These are phyloP conservation scores for Trichothecium sympodiale DNA, from an alignment of 2,329 filamentous ascomycete genomes.

Conservation along the genomic window DNA sequence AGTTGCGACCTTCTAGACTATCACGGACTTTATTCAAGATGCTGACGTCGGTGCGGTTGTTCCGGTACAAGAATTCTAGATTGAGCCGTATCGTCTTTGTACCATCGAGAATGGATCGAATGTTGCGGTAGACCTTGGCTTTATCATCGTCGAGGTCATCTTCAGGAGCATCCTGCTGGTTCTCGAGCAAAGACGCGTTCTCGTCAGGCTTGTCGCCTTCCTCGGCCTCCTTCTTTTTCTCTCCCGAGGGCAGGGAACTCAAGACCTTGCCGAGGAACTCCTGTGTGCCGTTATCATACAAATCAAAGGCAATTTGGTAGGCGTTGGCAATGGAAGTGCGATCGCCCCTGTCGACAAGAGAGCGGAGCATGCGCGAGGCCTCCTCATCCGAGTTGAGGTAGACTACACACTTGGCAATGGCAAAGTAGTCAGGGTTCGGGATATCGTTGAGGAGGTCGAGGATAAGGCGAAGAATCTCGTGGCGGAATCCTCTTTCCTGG, in stretches of 20 bases:
- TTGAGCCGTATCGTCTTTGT: constrained; percentile 92
- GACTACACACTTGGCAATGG: constrained; percentile 94
- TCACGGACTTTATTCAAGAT: constrained; percentile 96
- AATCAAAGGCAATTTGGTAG: constrained; percentile 95
- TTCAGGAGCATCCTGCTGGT: constrained; percentile 45
- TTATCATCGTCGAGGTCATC: constrained; percentile 37
- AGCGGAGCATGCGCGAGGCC: constrained; percentile 74
- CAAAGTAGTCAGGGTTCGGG: constrained; percentile 89
- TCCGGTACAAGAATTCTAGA: constrained; percentile 91
- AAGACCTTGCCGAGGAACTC: constrained; percentile 90
- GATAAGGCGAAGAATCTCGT: constrained; percentile 78
- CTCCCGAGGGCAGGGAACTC: constrained; percentile 57
- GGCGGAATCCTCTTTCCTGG: constrained; percentile 78
- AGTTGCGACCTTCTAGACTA: constrained; percentile 89
- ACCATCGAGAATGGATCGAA: constrained; percentile 65
- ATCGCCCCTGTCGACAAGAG: constrained; percentile 71
- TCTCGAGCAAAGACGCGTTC: constrained; percentile 35
- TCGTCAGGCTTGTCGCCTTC: constrained; percentile 33
- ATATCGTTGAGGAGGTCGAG: constrained; percentile 93
- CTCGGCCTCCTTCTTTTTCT: constrained; percentile 28
- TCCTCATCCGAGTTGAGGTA: constrained; percentile 88
- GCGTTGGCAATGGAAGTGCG: constrained; percentile 71
- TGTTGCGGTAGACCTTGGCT: constrained; percentile 48
- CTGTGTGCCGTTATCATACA: constrained; percentile 97
- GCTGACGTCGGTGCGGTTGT: constrained; percentile 82